Percentiles rank a stretch among this genome's conserved stretches.
These are phyloP conservation scores for Lojkania enalia DNA, from an alignment of 2,329 filamentous ascomycete genomes.

Conservation along the genomic window DNA sequence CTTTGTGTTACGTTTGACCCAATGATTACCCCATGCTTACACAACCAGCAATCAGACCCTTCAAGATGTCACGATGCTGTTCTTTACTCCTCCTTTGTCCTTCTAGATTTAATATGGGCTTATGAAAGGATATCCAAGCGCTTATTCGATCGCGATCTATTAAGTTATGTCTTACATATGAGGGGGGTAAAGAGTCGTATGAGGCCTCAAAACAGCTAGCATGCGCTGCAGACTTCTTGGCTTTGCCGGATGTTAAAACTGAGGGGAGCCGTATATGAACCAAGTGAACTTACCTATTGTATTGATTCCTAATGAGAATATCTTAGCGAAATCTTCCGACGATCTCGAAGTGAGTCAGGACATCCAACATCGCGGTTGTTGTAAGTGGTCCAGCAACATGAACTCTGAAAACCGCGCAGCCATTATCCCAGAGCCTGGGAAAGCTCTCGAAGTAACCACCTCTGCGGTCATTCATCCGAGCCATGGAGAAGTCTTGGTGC, in stretches of 20 bases:
- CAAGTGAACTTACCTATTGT: no score
- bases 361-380: no score
- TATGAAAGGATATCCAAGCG: constrained; percentile 23
- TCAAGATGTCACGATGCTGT: constrained; percentile 10
- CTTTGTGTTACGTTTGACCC: constrained; percentile 10
- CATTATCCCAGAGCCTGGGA: constrained; percentile 14
- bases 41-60: constrained; percentile 14
- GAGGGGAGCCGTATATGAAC: no score
- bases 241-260: no score
- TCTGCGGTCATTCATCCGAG: constrained; percentile 13
- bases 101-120: constrained; percentile 12
- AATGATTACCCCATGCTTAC: constrained; percentile 37
- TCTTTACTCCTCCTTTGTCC: constrained; percentile 5
- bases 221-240: constrained; percentile 8
- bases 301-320: no score
- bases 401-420: constrained; percentile 18
- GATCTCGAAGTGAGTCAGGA: no score
- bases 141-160: constrained; percentile 17
- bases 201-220: constrained; percentile 17
- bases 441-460: constrained; percentile 16
- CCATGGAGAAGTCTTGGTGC: constrained; percentile 23
- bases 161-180: constrained; percentile 1
- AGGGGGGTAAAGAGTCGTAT: constrained; percentile 5
- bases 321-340: no score
- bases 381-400: no score